Evolutionary conservation across 805 yeast genomes (phyloP), one percentile per base, ranked within the genome.

Genomic region (Schwanniomyces yamadae): DNA sequence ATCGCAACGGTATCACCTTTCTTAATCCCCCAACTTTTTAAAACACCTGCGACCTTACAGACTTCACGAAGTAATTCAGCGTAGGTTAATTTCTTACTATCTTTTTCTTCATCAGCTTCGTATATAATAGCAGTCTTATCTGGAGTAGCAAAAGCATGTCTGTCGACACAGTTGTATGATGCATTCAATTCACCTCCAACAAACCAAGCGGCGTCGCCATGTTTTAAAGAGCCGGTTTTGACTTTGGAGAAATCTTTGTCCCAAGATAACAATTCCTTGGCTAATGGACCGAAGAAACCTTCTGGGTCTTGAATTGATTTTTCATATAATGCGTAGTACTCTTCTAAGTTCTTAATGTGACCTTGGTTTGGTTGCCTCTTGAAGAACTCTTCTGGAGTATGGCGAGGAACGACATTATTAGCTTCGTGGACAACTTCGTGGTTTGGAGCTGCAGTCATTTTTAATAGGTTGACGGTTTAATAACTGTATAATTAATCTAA

Each of bases 1-100:
- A 85, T 84, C 16, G 93, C 93, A 39, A 85, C 91, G 12, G 89
- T 82, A 56, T 85, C 95, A 50, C 93, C 93, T 63, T 84, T 85
- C 42, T 71, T 66, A 39, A 84, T 80, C 33, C 90, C 90, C 71
- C 80, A 66, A 41, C 67, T 63, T 46, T 71, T 66, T 55, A 85
- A 71, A 23, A 80, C 82, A 49, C 83, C 86, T 6, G 91, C 84
- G 36, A 82, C 78, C 54, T 77, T 75, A 27, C 79, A 81, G 22
- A 84, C 88, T 49, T 84, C 76, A 47, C 76, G 76, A 46, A 84
- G 68, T 49, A 85, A 71, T 64, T 85, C 84, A 23, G 82, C 83
- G 58, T 75, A 85, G 15, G 91, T 79, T 52, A 84, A 63, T 21
- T 64, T 70, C 48, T 71, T 64, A 28, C 85, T 80, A 48, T 79